Percentiles rank a stretch among this genome's conserved stretches.
Evolutionary conservation across 352 stramenopile species (phyloP).

Genomic region (Elongisporangium anandrum): DNA sequence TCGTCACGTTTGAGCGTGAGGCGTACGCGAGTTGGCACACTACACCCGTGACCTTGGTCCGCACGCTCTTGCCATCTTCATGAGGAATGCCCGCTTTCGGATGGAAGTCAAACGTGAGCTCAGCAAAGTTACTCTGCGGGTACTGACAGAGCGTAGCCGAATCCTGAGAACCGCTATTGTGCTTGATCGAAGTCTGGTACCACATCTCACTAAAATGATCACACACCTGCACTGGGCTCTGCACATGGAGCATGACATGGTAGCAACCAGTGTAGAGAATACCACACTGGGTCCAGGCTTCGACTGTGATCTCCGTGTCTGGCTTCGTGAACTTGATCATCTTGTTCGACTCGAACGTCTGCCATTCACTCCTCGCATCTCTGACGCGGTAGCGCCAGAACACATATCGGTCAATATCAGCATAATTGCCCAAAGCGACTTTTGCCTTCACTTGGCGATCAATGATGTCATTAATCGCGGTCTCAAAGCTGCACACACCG

Average conservation of each 20-base stretch:
- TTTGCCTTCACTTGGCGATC: slow-evolving; percentile 20
- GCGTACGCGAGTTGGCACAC: slow-evolving; percentile 30
- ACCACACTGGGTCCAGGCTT: slow-evolving; percentile 62
- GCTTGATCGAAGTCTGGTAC: slow-evolving; percentile 37
- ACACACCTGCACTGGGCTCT: slow-evolving; percentile 40
- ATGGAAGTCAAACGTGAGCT: slow-evolving; percentile 63
- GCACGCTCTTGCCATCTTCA: slow-evolving; percentile 26
- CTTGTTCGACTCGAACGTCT: slow-evolving; percentile 32
- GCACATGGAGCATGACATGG: slow-evolving; percentile 43
- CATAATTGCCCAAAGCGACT: slow-evolving; percentile 1
- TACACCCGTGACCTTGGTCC: slow-evolving; percentile 38
- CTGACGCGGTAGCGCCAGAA: slow-evolving; percentile 63
- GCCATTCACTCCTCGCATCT: slow-evolving; percentile 27
- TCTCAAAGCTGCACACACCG: slow-evolving; percentile 26
- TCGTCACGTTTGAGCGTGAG: slow-evolving; percentile 17
- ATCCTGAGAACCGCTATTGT: background rate
- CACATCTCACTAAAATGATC: slow-evolving; percentile 61
- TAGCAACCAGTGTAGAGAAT: slow-evolving; percentile 40
- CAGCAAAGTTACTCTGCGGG: slow-evolving; percentile 52
- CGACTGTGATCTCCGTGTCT: slow-evolving; percentile 43
- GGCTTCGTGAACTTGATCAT: slow-evolving; percentile 28
- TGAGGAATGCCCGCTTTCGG: slow-evolving; percentile 31
- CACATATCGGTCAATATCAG: slow-evolving; percentile 31
- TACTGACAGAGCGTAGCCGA: slow-evolving; percentile 44
- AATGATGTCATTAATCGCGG: slow-evolving; percentile 33